Base-by-base conservation (phyloP, 306 rosid genomes). In the Mimosa pudica region DNA sequence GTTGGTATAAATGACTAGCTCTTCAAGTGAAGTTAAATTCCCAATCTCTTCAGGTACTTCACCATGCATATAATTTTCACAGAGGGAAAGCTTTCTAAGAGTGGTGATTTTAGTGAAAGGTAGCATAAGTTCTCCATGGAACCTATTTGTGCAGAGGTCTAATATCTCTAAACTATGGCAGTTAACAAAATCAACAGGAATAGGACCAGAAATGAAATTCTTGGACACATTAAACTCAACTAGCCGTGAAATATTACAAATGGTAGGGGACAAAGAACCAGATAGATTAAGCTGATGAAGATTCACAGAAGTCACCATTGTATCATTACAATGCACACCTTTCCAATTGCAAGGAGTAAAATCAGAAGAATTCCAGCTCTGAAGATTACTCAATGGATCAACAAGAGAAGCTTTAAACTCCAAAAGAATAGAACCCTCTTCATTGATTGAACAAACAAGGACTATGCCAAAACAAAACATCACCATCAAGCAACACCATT, bases 81-180 rank as follows among this genome's bases (percentile, higher is more conserved):
- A 88, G 9, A 92, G 82, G 68, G 88, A 88, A 78, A 92, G 91
- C 84, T 87, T 88, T 62, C 67, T 84, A 77, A 92, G 90, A 49
- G 71, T 81, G 76, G 78, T 79, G 68, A 89, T 82, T 76, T 82
- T 73, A 81, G 79, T 81, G 42, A 92, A 74, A 64, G 89, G 82
- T 20, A 64, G 71, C 38, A 75, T 80, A 62, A 92, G 70, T 82
- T 84, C 82, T 20, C 88, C 94, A 68, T 89, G 92, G 72, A 89
- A 84, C 88, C 94, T 87, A 85, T 92, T 92, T 46, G 97, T 92
- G 82, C 94, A 89, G 61, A 92, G 87, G 89, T 92, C 97, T 74
- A 92, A 76, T 63, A 85, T 73, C 87, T 87, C 88, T 30, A 92
- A 84, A 70, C 86, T 84, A 82, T 44, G 81, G 66, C 97, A 92